Percentiles rank a stretch among this genome's conserved stretches.
These are phyloP conservation scores for Penicillium olsonii DNA, from an alignment of 2,329 filamentous ascomycete species.

Conservation along the genomic window DNA sequence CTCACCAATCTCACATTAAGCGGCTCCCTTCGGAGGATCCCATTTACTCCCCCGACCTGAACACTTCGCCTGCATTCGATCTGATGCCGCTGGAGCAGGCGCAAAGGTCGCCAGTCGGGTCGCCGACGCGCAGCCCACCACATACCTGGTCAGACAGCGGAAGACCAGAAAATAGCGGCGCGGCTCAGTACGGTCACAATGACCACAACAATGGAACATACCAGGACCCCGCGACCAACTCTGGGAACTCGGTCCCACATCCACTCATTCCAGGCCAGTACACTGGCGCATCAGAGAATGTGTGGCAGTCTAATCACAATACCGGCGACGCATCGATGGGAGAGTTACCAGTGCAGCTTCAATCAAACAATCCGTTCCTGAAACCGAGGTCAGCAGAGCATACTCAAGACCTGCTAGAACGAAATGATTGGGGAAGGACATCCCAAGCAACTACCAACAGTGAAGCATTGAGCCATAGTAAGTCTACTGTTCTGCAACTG, in stretches of 20 bases:
- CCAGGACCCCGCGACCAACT: constrained; percentile 7
- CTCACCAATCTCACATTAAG: constrained; percentile 30
- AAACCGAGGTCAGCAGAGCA: constrained; percentile 26
- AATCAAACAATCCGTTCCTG: constrained; percentile 44
- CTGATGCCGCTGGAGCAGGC: constrained; percentile 41
- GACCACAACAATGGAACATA: constrained; percentile 8
- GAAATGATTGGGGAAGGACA: constrained; percentile 21
- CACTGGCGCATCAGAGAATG: constrained; percentile 22
- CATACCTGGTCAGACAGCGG: constrained; percentile 37
- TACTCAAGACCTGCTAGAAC: constrained; percentile 23
- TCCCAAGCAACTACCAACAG: constrained; percentile 28
- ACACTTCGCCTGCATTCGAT: constrained; percentile 41
- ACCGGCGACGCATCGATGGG: constrained; percentile 17
- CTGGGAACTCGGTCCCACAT: constrained; percentile 21
- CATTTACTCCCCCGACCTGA: constrained; percentile 40
- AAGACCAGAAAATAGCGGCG: constrained; percentile 13
- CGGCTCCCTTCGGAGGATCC: constrained; percentile 32
- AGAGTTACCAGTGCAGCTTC: constrained; percentile 33
- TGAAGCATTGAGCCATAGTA: constrained; percentile 37
- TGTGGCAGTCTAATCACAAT: constrained; percentile 17
- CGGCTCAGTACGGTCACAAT: constrained; percentile 7
- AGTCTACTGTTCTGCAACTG: background rate
- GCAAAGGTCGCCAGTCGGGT: constrained; percentile 37
- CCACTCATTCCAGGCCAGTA: constrained; percentile 26
- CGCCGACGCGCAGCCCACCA: constrained; percentile 27